Conservation (phyloP, 768 basidiomycete species). For the Serendipita sp. region DNA sequence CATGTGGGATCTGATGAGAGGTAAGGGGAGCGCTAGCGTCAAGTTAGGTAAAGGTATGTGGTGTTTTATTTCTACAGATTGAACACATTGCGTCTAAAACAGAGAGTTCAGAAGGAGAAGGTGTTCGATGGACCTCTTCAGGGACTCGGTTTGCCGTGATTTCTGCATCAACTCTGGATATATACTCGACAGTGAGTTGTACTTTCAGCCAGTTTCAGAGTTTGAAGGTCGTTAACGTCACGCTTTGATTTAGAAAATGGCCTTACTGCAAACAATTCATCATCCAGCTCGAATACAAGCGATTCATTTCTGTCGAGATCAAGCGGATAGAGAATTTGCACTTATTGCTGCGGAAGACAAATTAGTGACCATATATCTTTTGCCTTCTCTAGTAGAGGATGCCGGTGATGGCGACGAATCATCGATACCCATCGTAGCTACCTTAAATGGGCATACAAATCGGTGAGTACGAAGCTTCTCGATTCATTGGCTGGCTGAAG, state of each 20-base stretch:
- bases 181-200: conserved; percentile 57
- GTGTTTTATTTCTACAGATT: background rate
- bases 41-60: conserved; percentile 64
- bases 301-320: conserved; percentile 50
- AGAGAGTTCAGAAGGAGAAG: conserved; percentile 56
- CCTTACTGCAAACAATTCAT: conserved; percentile 48
- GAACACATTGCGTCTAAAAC: background rate
- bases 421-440: conserved; percentile 43
- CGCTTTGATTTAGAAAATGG: conserved; percentile 47
- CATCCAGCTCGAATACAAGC: conserved; percentile 80
- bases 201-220: conserved; percentile 10
- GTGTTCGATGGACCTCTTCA: conserved; percentile 72
- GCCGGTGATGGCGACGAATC: conserved; percentile 14
- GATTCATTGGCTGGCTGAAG: conserved; percentile 3
- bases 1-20: conserved; percentile 99
- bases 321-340: conserved; percentile 44
- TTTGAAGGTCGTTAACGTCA: background rate
- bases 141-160: conserved; percentile 74
- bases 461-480: conserved; percentile 36
- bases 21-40: conserved; percentile 73
- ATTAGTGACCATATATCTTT: conserved; percentile 60
- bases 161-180: conserved; percentile 52
- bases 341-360: conserved; percentile 84
- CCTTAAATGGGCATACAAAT: conserved; percentile 68
- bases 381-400: conserved; percentile 29